A percentile compares a stretch with the other conserved stretches of the same genome.
These are phyloP conservation scores for Phylloporus sp. DNA, from an alignment of 1,284 basidiomycete genomes.

Conservation along the genomic window DNA sequence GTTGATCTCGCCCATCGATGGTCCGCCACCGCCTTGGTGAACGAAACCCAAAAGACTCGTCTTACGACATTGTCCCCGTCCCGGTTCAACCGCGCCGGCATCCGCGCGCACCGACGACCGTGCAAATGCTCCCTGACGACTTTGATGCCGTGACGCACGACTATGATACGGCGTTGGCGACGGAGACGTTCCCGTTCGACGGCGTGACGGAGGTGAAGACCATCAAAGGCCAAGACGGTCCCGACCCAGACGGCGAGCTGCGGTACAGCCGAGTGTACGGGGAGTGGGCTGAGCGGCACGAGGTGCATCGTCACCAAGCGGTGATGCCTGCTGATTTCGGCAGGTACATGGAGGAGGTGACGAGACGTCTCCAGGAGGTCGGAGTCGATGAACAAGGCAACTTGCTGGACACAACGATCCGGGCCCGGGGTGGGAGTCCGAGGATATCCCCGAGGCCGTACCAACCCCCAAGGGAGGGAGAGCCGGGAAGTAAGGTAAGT, in stretches of 20 bases:
- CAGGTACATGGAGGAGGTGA: conserved; percentile 52
- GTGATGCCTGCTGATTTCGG: conserved; percentile 39
- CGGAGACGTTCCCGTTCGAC: conserved; percentile 27
- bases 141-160: conserved; percentile 37
- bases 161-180: conserved; percentile 30
- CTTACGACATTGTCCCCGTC: conserved; percentile 35
- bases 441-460: conserved; percentile 3
- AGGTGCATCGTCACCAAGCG: conserved; percentile 28
- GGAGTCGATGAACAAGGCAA: conserved; percentile 37
- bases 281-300: conserved; percentile 35
- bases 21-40: background rate
- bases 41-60: conserved; percentile 31
- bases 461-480: conserved; percentile 14
- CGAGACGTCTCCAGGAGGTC: conserved; percentile 45
- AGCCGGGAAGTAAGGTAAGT: conserved; percentile 48
- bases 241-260: conserved; percentile 11
- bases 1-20: conserved; percentile 23
- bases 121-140: conserved; percentile 35
- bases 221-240: conserved; percentile 14
- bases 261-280: conserved; percentile 37
- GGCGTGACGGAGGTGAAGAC: conserved; percentile 30
- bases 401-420: conserved; percentile 20
- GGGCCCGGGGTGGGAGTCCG: conserved; percentile 6
- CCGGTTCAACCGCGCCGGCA: conserved; percentile 24
- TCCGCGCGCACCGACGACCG: conserved; percentile 38